Percentiles rank a stretch among this genome's conserved stretches.
Evolutionary conservation across 495 filamentous ascomycete species (phyloP).

Genomic region (Penicillium roqueforti): DNA sequence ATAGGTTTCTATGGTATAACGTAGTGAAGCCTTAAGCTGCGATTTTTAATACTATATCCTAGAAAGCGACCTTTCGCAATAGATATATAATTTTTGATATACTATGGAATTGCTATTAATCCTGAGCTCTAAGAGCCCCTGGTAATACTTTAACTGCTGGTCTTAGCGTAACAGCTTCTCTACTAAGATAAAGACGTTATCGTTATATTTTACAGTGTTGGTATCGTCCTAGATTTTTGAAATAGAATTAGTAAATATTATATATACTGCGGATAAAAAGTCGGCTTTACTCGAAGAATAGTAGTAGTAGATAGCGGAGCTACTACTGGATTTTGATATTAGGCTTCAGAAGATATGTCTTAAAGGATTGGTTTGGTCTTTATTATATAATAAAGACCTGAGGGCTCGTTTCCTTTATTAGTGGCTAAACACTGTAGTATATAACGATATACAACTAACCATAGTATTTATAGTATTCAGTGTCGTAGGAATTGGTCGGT

Average conservation of each 20-base stretch:
- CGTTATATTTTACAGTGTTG: background rate
- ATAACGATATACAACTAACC: background rate
- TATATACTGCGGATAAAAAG: background rate
- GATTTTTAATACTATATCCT: constrained; percentile 1
- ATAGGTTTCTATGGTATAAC: background rate
- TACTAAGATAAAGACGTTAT: background rate
- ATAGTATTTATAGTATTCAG: background rate
- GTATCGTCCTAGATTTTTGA: background rate
- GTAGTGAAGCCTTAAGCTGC: constrained; percentile 1
- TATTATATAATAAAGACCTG: background rate
- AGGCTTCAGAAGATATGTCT: background rate
- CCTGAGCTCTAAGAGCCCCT: constrained; percentile 1
- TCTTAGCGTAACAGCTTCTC: constrained; percentile 5
- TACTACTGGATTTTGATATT: background rate
- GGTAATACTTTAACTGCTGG: constrained; percentile 1
- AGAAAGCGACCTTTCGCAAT: constrained; percentile 2
- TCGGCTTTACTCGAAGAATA: background rate
- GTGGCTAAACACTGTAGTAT: background rate
- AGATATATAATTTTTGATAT: background rate
- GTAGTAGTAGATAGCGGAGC: background rate
- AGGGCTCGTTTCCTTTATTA: background rate
- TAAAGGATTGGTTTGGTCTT: background rate
- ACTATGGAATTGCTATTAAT: constrained; percentile 2
- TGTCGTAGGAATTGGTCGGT: background rate
- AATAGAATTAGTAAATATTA: background rate